These are phyloP conservation scores for Erodium chrysanthum DNA, from an alignment of 441 rosid species.

Conservation along the genomic window DNA sequence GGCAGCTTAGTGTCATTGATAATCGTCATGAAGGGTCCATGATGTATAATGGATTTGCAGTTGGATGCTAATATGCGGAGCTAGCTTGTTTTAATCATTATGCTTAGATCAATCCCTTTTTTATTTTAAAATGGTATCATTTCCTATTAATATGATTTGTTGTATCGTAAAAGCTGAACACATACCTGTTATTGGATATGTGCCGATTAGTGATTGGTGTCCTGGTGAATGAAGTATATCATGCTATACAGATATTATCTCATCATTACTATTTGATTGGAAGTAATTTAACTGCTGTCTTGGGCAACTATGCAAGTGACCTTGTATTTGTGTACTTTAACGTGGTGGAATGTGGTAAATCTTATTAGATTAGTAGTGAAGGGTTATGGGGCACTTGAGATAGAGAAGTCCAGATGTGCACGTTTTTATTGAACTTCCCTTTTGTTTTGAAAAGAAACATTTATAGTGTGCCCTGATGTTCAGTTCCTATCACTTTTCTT, in stretches of 20 bases:
- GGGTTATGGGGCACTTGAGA: not conserved
- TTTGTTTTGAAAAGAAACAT: not conserved
- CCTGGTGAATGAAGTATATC: not conserved
- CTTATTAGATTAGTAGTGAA: not conserved
- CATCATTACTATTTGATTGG: not conserved
- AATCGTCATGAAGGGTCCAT: not conserved
- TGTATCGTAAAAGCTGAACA: not conserved
- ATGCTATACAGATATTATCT: not conserved
- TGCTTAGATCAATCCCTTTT: not conserved
- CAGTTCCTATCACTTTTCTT: not conserved
- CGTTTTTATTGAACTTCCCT: not conserved
- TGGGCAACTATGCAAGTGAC: not conserved
- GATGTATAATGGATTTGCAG: slow-evolving; percentile 2
- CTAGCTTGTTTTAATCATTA: not conserved
- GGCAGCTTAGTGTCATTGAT: slow-evolving; percentile 1
- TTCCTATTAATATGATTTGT: slow-evolving; percentile 1
- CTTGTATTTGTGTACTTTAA: not conserved
- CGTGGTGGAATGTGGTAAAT: not conserved
- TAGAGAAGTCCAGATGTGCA: not conserved
- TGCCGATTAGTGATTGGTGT: not conserved
- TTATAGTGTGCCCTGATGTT: not conserved
- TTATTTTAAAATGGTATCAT: not conserved
- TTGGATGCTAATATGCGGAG: not conserved
- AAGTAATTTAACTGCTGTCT: not conserved
- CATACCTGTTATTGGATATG: not conserved